These are phyloP conservation scores for Cairneyella variabilis DNA, from an alignment of 495 filamentous ascomycete genomes.

Conservation along the genomic window DNA sequence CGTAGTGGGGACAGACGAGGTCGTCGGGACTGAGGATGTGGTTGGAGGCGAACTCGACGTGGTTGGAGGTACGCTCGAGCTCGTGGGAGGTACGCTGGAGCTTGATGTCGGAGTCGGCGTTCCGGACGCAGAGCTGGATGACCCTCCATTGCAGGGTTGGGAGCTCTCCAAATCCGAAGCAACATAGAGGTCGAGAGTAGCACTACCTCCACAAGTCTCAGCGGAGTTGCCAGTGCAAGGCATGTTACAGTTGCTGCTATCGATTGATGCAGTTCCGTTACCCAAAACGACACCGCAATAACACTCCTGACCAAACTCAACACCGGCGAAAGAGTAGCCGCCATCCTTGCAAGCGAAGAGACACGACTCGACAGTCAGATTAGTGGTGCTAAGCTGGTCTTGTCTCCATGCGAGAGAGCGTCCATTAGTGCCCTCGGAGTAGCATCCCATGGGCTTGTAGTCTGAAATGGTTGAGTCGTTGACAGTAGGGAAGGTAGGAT, in stretches of 20 bases:
- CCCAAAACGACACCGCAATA: constrained; percentile 29
- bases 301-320: constrained; percentile 44
- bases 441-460: constrained; percentile 52
- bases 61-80: neutral
- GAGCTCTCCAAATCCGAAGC: constrained; percentile 32
- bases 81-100: constrained; percentile 2
- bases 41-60: neutral
- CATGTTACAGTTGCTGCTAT: constrained; percentile 35
- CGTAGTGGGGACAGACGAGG: neutral
- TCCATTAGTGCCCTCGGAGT: constrained; percentile 46
- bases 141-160: constrained; percentile 39
- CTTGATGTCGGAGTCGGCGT: neutral
- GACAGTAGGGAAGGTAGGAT: constrained; percentile 44
- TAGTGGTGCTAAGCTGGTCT: constrained; percentile 31
- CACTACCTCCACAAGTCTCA: constrained; percentile 43
- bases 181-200: constrained; percentile 42
- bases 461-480: constrained; percentile 36
- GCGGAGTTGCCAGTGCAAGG: constrained; percentile 43
- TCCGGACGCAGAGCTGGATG: constrained; percentile 2
- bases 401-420: constrained; percentile 46
- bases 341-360: constrained; percentile 40
- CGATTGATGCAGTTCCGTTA: constrained; percentile 39
- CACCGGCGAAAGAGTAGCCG: constrained; percentile 48
- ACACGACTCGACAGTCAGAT: constrained; percentile 33
- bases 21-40: neutral